phyloP scores from a whole-genome alignment of 2,329 filamentous ascomycete species.

The Neocatenulostroma microsporum region DNA sequence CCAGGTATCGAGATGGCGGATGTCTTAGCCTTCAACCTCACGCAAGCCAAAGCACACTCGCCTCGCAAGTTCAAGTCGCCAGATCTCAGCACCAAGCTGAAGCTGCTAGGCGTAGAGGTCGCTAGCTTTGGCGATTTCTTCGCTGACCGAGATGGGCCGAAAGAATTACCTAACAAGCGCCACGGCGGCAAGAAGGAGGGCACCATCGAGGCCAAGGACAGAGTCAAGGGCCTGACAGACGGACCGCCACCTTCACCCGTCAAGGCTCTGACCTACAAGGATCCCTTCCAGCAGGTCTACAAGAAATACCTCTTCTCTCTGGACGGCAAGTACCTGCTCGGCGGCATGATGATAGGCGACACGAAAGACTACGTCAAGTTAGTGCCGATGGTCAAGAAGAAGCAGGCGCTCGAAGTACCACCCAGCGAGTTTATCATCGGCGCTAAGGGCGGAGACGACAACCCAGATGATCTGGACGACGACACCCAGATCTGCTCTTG shows the following conservation, averaged over 20 bases:
- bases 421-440: constrained; percentile 80
- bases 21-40: constrained; percentile 83
- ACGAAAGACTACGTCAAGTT: constrained; percentile 85
- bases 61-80: constrained; percentile 68
- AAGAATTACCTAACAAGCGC: constrained; percentile 57
- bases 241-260: constrained; percentile 54
- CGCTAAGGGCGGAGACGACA: constrained; percentile 64
- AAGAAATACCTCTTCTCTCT: constrained; percentile 89
- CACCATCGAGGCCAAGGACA: constrained; percentile 31
- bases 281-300: constrained; percentile 81
- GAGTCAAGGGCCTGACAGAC: constrained; percentile 47
- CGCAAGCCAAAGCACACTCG: constrained; percentile 65
- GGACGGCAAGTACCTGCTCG: constrained; percentile 82
- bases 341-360: constrained; percentile 97
- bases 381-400: constrained; percentile 76
- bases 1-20: constrained; percentile 91
- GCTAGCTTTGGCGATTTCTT: constrained; percentile 94
- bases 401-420: constrained; percentile 68
- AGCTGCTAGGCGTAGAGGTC: constrained; percentile 81
- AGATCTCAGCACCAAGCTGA: constrained; percentile 85
- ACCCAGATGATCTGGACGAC: constrained; percentile 70
- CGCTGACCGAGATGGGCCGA: constrained; percentile 75
- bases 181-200: constrained; percentile 40
- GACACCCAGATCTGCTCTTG: constrained; percentile 88
- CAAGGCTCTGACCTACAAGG: constrained; percentile 79